Percentiles rank a stretch among this genome's conserved stretches.
Conservation (phyloP, 164 flowering plant genomes). For the Chimonanthus salicifolius region DNA sequence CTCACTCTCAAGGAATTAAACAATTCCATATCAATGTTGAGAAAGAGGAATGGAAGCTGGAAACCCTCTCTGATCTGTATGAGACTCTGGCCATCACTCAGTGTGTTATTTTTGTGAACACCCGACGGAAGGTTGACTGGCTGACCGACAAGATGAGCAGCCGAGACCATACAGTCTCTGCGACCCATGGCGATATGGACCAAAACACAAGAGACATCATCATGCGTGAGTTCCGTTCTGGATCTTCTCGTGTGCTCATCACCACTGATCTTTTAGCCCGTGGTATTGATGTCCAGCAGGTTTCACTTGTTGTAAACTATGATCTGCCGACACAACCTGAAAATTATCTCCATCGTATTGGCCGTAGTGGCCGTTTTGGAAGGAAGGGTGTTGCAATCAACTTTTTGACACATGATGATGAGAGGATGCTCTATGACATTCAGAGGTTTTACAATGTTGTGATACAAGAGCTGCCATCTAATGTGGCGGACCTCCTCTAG, state of each 20-base stretch:
- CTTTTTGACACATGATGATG: too few species aligned
- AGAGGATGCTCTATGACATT: too few species aligned
- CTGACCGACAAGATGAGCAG: slow-evolving; percentile 61
- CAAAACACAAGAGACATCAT: slow-evolving; percentile 61
- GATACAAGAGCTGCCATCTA: too few species aligned
- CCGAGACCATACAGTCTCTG: slow-evolving; percentile 66
- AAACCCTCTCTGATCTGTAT: slow-evolving; percentile 76
- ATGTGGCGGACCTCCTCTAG: slow-evolving; percentile 70
- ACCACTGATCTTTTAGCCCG: slow-evolving; percentile 69
- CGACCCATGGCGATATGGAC: slow-evolving; percentile 77
- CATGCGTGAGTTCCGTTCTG: slow-evolving; percentile 67
- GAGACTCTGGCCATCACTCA: slow-evolving; percentile 87
- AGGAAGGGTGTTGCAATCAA: too few species aligned
- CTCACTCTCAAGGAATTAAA: slow-evolving; percentile 83
- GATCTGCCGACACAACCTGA: slow-evolving; percentile 74
- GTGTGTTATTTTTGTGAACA: slow-evolving; percentile 86
- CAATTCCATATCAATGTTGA: slow-evolving; percentile 82
- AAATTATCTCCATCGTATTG: slow-evolving; percentile 63
- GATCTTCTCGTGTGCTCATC: slow-evolving; percentile 62
- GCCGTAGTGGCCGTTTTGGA: too few species aligned
- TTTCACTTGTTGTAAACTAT: slow-evolving; percentile 58
- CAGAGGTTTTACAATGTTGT: too few species aligned
- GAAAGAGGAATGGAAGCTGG: slow-evolving; percentile 84
- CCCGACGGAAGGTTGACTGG: slow-evolving; percentile 81
- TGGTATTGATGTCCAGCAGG: slow-evolving; percentile 72